Evolutionary conservation across 1,139 yeast species (phyloP), one percentile per base, ranked within the genome.

Genomic region (Hansenula lynferdii): DNA sequence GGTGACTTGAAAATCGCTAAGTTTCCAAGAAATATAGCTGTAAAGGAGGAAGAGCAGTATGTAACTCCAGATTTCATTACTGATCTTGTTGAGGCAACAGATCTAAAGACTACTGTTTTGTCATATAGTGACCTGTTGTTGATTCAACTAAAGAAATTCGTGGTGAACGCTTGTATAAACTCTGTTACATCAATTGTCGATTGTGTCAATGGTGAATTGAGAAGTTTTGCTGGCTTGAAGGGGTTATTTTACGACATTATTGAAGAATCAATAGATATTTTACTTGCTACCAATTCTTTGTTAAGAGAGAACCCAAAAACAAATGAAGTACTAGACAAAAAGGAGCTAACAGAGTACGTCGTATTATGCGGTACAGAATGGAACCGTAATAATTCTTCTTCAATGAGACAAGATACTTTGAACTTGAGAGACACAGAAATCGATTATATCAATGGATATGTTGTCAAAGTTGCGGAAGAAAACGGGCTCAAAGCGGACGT

Each of bases 351-450:
- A 17, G 58, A 66, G 1, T 48, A 50, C 22, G 58, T 69, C 3
- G 82, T 82, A 7, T 44, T 65, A 16, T 66, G 60, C 15, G 69
- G 67, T 6, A 60, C 70, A 5, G 72, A 75, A 10, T 65, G 77
- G 29, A 60, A 69, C 19, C 70, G 74, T 0, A 59, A 68, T 34
- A 92, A 89, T 61, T 77, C 83, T 38, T 79, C 94, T 8, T 85
- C 96, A 2, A 92, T 90, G 97, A 72, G 95, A 51, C 87, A 85
- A 48, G 97, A 90, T 52, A 70, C 84, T 2, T 58, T 75, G 34
- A 66, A 71, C 45, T 65, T 77, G 38, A 70, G 79, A 46, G 69
- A 67, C 19, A 83, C 95, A 0, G 98, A 90, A 56, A 74, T 90
- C 23, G 83, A 81, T 43, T 83, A 74, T 58, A 80, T 90, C 43